Evolutionary conservation across 441 rosid species (phyloP).

Genomic region (Raphanus hybrid): DNA sequence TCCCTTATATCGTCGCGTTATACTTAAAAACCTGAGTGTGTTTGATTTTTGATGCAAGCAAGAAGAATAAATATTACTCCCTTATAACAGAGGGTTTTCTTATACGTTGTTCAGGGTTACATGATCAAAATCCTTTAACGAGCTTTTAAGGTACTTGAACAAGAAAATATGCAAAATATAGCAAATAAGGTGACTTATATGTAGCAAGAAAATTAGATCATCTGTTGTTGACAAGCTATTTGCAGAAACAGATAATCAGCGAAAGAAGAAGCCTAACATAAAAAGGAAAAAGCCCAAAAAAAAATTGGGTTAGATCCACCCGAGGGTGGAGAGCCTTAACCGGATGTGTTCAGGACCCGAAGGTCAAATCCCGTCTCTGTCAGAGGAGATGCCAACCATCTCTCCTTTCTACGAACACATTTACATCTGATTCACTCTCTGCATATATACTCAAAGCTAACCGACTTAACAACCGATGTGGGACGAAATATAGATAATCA

Average conservation of each 20-base stretch:
- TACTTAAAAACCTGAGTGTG: neutral
- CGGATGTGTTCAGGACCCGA: slow-evolving; percentile 49
- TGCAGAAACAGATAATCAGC: neutral
- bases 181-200: no score
- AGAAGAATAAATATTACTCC: no score
- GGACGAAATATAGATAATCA: no score
- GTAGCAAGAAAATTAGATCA: neutral
- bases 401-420: slow-evolving; percentile 59
- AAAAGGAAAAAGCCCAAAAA: no score
- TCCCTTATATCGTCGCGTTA: neutral
- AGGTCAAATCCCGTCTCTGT: slow-evolving; percentile 56
- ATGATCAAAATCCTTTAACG: no score
- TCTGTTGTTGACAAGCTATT: neutral
- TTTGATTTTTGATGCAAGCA: slow-evolving; percentile 2
- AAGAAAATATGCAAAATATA: neutral
- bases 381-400: slow-evolving; percentile 80
- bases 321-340: slow-evolving; percentile 56
- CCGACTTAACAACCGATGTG: slow-evolving; percentile 34
- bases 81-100: no score
- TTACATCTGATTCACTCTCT: no score
- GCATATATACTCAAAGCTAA: neutral
- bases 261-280: no score
- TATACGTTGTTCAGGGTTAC: no score
- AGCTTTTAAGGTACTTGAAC: no score
- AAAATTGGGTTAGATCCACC: slow-evolving; percentile 46